Base-by-base conservation (phyloP, 2,329 filamentous ascomycete species). In the Coleophoma eucalyptorum region DNA sequence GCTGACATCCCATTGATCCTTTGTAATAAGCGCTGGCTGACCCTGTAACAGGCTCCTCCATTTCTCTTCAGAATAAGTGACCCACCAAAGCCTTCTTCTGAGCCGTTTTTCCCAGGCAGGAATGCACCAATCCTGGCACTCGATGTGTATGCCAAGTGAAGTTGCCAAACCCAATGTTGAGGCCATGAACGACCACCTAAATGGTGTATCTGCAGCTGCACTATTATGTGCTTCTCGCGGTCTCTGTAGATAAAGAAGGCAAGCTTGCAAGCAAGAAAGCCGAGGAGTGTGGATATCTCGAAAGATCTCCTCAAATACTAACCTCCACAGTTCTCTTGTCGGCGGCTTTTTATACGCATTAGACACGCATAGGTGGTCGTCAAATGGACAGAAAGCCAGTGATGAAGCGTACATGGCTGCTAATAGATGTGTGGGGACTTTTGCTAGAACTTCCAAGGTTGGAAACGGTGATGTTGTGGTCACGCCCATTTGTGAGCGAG, bases 51-150 rank as follows among this genome's bases (percentile, higher is more conserved):
- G 19, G n/a, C 45, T 20, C 38, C 45, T 19, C 45, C 45, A 47
- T 34, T 47, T 47, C 34, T 47, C 45, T 33, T 47, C 45, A 2
- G 35, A 19, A 40, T 47, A 47, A 15, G 33, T 32, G n/a, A 37
- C 33, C 45, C 45, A 47, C 45, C 45, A 47, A 31, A 47, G 45
- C 12, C 45, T 19, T 26, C 45, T 19, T 21, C 45, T 37, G 18
- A 47, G 38, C n/a, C 45, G 15, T 34, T 40, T 47, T 26, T 47
- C 45, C 33, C 45, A 47, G 18, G 45, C 33, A 10, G 45, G 33
- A 18, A 47, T 47, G 31, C 35, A n/a, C 45, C 45, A 47, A 16
- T 40, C 45, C 20, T 47, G 45, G 19, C 45, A 47, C n/a, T 47
- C 45, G 21, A 47, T 21, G 38, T 47, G 45, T n/a, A 47, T n/a